Conservation (phyloP, 345 rosid genomes). For the Balakata baccata region DNA sequence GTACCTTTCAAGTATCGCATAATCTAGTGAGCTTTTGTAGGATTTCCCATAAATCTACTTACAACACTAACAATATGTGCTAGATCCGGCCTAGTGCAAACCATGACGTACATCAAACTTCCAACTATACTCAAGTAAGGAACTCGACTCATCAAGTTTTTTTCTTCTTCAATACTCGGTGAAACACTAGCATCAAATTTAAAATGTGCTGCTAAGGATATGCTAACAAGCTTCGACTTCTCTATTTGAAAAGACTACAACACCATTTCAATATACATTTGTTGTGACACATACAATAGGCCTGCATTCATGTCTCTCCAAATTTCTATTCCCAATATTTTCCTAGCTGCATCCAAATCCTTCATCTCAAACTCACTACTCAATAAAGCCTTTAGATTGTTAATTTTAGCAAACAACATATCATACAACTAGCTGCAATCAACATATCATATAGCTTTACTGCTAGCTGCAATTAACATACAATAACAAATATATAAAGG, state of each 20-base stretch:
- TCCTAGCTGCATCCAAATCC: no score
- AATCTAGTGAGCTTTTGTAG: no score
- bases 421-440: no score
- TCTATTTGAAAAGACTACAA: not conserved
- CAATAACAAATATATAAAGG: no score
- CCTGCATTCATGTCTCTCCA: not conserved
- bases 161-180: not conserved
- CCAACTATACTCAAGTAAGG: not conserved
- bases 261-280: not conserved
- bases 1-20: no score
- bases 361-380: no score
- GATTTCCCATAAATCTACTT: no score
- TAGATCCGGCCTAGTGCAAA: not conserved
- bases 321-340: not conserved
- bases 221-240: not conserved
- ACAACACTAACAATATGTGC: not conserved
- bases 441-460: no score
- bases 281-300: not conserved
- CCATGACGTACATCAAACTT: constrained; percentile 9
- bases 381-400: no score
- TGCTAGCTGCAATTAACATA: no score
- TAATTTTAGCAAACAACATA: no score
- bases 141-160: not conserved
- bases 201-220: not conserved
- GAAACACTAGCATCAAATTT: not conserved